Base-by-base conservation (phyloP, 805 yeast species). In the Saccharomycopsis synnaedendra region DNA sequence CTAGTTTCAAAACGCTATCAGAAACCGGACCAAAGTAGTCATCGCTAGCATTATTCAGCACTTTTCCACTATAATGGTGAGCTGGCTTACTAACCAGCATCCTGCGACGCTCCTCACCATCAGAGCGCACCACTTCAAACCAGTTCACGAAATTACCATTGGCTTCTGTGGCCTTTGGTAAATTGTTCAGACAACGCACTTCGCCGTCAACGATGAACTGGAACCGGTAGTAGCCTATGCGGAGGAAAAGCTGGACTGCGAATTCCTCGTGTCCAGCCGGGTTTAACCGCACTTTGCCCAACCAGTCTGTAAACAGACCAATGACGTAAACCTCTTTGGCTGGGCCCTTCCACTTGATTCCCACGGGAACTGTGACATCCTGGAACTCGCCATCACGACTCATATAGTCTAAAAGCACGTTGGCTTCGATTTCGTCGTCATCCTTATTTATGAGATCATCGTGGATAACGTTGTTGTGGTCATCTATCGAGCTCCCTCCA, bases 241-340 rank as follows among this genome's bases (percentile, higher is more conserved):
- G 95, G 43, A 86, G 66, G 38, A 85, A 85, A 44, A 86, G 68
- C 44, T 85, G 83, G 30, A 86, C 82, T 42, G 78, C 71, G 57
- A 82, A 81, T 37, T 71, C 70, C 27, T 72, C 19, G 9, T 33
- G 19, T 9, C n/a, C 4, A 35, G 49, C 78, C 7, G 68, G 69
- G 32, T 74, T 72, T 56, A 93, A 68, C 39, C 94, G 94, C 60
- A 90, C 88, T 97, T 90, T 90, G 64, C 88, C 88, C 56, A 96
- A 71, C 97, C 98, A 93, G 4, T 95, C 96, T 0, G 98, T 93
- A 65, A 90, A 90, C 1, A 97, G 85, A 43, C 98, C 98, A 38
- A 97, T 90, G 8, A 90, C 96, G 62, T 86, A 93, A 3, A 93
- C 97, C 57, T 85, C 85, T 44, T 77, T 76, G 51, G 97, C 97